These are phyloP conservation scores for Peronospora tabacina DNA, from an alignment of 352 stramenopile genomes.

Conservation along the genomic window DNA sequence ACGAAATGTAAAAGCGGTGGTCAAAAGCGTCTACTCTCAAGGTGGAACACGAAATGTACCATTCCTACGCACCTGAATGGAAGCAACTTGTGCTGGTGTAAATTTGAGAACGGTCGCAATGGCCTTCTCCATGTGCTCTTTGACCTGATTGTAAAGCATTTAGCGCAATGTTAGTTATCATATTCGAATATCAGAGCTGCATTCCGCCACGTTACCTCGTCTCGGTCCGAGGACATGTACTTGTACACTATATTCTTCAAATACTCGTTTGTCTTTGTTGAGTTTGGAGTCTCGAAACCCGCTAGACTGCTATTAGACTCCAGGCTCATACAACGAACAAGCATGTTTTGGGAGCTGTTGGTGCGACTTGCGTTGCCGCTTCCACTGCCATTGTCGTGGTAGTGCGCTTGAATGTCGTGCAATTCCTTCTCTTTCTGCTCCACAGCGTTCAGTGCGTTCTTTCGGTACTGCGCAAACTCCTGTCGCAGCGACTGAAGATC, in stretches of 20 bases:
- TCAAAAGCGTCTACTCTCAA: neutral
- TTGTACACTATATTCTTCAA: slow-evolving; percentile 89
- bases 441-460: slow-evolving; percentile 65
- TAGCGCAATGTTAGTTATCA: slow-evolving; percentile 2
- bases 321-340: slow-evolving; percentile 61
- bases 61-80: slow-evolving; percentile 36
- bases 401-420: slow-evolving; percentile 56
- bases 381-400: slow-evolving; percentile 34
- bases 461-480: slow-evolving; percentile 75
- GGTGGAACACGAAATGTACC: neutral
- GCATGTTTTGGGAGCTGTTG: slow-evolving; percentile 37
- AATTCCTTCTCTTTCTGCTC: slow-evolving; percentile 81
- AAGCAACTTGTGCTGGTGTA: slow-evolving; percentile 49
- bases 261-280: slow-evolving; percentile 83
- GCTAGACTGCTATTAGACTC: slow-evolving; percentile 73
- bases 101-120: slow-evolving; percentile 86
- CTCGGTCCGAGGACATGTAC: slow-evolving; percentile 85
- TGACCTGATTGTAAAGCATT: slow-evolving; percentile 32
- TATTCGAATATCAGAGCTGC: neutral
- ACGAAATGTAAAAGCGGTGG: neutral
- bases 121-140: slow-evolving; percentile 86
- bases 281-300: slow-evolving; percentile 71
- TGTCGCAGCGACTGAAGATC: slow-evolving; percentile 62
- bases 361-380: slow-evolving; percentile 32
- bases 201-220: slow-evolving; percentile 36